Evolutionary conservation across 352 stramenopile genomes (phyloP), one percentile per base, ranked within the genome.

Genomic region (Phytopythium helicoides): DNA sequence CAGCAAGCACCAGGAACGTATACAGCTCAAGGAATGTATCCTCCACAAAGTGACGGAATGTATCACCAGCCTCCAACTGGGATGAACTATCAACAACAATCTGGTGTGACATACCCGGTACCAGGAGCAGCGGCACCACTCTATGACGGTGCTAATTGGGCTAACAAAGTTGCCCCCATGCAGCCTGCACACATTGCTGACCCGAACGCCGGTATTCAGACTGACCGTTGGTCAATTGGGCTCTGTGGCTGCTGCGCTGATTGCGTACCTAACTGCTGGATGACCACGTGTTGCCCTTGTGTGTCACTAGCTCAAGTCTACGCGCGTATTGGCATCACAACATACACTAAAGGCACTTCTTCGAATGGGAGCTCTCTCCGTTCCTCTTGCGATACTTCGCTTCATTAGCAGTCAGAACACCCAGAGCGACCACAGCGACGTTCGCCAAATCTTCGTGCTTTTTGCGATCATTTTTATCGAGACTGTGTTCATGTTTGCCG

Each of bases 261-360:
- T 37, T 58, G 33, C 35, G 52, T 70, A 19, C 66, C 66, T 8
- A 75, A 71, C 37, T 71, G 58, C 54, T 35, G 37, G 33, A 75
- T 75, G 66, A 36, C 34, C 9, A 50, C 41, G 16, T 60, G 25
- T 31, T 75, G 66, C 23, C 61, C 64, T 1, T 81, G 67, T 25
- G 52, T 79, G 11, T 55, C 59, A 0, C 23, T 79, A 31, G 64
- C 68, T 0, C 71, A 82, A 38, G 65, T 82, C 46, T 66, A 58
- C 7, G 48, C 57, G 1, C 64, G 65, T 6, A 44, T 85, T 6
- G 66, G 57, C 26, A 46, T 71, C 28, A 61, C 48, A n/a, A 54
- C 28, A 2, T 76, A 68, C 60, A 48, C 11, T n/a, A 2, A 53
- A 22, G 12, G 56, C 52, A 1, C 42, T 87, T 2, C 36, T 56